These are phyloP conservation scores for Collybia sp. DNA, from an alignment of 768 basidiomycete species.

Conservation along the genomic window DNA sequence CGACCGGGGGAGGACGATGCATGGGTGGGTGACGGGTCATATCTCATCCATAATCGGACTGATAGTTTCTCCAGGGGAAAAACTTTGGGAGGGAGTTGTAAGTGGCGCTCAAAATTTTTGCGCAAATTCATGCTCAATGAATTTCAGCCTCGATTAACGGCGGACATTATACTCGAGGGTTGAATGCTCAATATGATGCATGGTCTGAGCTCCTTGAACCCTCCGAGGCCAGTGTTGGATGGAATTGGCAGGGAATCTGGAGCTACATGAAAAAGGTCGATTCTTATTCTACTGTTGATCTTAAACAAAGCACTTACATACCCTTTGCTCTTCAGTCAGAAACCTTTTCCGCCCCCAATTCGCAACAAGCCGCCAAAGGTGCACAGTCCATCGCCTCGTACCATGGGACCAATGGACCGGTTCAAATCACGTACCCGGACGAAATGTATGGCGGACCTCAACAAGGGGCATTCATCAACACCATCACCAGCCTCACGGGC, in stretches of 20 bases:
- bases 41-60: background rate
- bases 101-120: slow-evolving; percentile 8
- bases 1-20: slow-evolving; percentile 18
- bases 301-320: background rate
- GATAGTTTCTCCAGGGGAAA: slow-evolving; percentile 29
- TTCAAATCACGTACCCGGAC: slow-evolving; percentile 49
- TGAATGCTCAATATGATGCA: slow-evolving; percentile 39
- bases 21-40: slow-evolving; percentile 15
- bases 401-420: slow-evolving; percentile 49
- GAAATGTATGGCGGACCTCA: slow-evolving; percentile 55
- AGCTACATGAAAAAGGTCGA: slow-evolving; percentile 43
- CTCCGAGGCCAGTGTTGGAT: slow-evolving; percentile 36
- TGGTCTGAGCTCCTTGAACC: slow-evolving; percentile 32
- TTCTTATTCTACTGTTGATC: background rate
- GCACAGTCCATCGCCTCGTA: slow-evolving; percentile 41
- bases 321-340: slow-evolving; percentile 29
- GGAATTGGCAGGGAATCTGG: slow-evolving; percentile 42
- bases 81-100: slow-evolving; percentile 39
- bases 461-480: slow-evolving; percentile 41
- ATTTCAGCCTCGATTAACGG: slow-evolving; percentile 42
- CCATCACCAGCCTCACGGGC: slow-evolving; percentile 42
- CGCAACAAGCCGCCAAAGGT: slow-evolving; percentile 38
- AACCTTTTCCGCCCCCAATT: slow-evolving; percentile 41
- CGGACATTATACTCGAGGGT: slow-evolving; percentile 38
- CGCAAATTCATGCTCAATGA: background rate